Base-by-base conservation (phyloP, 805 yeast genomes). In the Candida krabiensis region DNA sequence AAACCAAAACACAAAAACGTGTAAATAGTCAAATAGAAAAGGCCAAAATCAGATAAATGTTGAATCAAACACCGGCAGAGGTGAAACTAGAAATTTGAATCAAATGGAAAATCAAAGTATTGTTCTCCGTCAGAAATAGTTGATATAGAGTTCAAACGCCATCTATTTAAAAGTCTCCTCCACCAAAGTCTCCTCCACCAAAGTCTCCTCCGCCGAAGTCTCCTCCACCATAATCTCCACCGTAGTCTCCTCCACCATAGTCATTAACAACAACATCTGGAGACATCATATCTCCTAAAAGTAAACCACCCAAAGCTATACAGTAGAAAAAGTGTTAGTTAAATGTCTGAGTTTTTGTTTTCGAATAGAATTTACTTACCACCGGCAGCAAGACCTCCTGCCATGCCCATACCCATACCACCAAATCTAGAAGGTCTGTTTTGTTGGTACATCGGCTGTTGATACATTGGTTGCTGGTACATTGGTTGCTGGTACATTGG, bases 341-440 rank as follows among this genome's bases (percentile, higher is more conserved):
- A n/a, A n/a, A n/a, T n/a, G n/a, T n/a, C n/a, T n/a, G n/a, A n/a
- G n/a, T n/a, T n/a, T n/a, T n/a, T n/a, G n/a, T n/a, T n/a, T n/a
- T n/a, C n/a, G n/a, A 9, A 21, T 11, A 25, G 17, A 27, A 28
- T 4, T 19, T 33, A 38, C 41, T 38, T 24, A 38, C 46, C 52
- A 31, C 67, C 67, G 4, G 58, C 46, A 3, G 64, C 66, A n/a
- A 56, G 52, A 33, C 66, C 63, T 4, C 64, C 63, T 36, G 53
- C 56, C 36, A 43, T 43, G 13, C 64, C 57, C 49, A 46, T 39
- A 30, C 58, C 59, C 53, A 54, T 43, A 16, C 56, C 38, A n/a
- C 55, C 46, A 23, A 33, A 35, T 23, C 37, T 37, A 22, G 42
- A 38, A 16, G 24, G 30, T 21, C 37, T 39, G 11, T 14, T 11